Conservation (phyloP, 2,329 filamentous ascomycete species). For the Dactylellina cionopaga region DNA sequence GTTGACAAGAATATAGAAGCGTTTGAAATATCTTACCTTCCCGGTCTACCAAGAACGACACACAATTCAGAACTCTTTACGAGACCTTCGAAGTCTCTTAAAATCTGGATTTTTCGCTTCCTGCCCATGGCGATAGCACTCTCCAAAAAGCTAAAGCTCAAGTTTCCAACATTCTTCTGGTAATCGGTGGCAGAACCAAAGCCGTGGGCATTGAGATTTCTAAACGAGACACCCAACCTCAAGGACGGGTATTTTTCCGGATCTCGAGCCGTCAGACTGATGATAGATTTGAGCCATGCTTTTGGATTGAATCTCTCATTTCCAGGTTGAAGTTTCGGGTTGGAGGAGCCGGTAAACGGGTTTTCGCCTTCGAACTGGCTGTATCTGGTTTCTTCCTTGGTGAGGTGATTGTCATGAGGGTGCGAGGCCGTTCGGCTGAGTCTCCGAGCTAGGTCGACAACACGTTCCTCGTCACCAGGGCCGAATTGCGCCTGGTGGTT, state of each 20-base stretch:
- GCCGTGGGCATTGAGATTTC: slow-evolving; percentile 74
- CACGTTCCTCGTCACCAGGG: slow-evolving; percentile 46
- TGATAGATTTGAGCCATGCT: slow-evolving; percentile 61
- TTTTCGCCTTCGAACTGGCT: slow-evolving; percentile 49
- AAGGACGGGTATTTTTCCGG: slow-evolving; percentile 67
- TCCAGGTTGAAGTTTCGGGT: slow-evolving; percentile 41
- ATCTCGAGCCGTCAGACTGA: slow-evolving; percentile 66
- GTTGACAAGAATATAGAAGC: not conserved
- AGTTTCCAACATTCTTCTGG: slow-evolving; percentile 59
- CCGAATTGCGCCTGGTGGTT: slow-evolving; percentile 38
- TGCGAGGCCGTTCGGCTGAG: slow-evolving; percentile 35
- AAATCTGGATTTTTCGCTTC: slow-evolving; percentile 68
- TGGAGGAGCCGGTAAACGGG: slow-evolving; percentile 33
- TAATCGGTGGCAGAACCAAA: slow-evolving; percentile 65
- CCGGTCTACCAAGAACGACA: slow-evolving; percentile 77
- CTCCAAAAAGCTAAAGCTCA: slow-evolving; percentile 56
- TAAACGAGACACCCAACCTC: slow-evolving; percentile 72
- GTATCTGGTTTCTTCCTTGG: slow-evolving; percentile 47
- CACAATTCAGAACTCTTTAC: slow-evolving; percentile 77
- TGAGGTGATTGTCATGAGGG: slow-evolving; percentile 14
- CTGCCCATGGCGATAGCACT: slow-evolving; percentile 59
- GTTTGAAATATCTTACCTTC: slow-evolving; percentile 57
- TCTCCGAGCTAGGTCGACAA: slow-evolving; percentile 33
- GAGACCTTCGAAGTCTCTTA: slow-evolving; percentile 72
- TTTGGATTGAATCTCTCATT: slow-evolving; percentile 43